Evolutionary conservation across 768 basidiomycete genomes (phyloP).

Genomic region (Leccinum rimulosum): DNA sequence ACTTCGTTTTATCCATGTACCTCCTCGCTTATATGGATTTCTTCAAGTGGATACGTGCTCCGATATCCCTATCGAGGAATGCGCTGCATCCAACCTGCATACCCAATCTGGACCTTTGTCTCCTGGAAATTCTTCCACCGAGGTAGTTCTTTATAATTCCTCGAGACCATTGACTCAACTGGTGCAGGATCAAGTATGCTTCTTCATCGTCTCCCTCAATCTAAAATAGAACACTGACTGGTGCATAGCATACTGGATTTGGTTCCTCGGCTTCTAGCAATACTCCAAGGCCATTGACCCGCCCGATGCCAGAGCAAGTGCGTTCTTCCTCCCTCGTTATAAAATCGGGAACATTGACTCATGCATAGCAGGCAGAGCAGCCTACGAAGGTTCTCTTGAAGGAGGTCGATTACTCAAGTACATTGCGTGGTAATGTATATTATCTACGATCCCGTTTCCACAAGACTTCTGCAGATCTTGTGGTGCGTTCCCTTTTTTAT

Average conservation of each 20-base stretch:
- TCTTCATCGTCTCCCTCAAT: neutral
- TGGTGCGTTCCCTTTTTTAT: neutral
- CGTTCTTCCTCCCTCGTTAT: neutral
- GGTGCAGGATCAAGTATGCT: neutral
- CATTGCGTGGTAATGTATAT: neutral
- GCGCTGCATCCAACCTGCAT: too few relatives aligned
- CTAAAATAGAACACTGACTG: neutral
- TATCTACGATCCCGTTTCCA: neutral
- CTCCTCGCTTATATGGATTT: neutral
- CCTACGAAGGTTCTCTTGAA: neutral
- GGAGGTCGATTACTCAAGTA: neutral
- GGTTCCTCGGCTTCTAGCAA: neutral
- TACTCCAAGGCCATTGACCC: neutral
- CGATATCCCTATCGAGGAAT: too few relatives aligned
- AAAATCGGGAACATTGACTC: neutral
- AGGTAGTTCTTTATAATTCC: too few relatives aligned
- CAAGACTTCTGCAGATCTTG: neutral
- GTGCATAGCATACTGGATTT: neutral
- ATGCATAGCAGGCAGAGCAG: neutral
- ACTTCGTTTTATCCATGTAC: neutral
- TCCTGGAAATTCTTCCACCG: too few relatives aligned
- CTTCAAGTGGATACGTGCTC: too few relatives aligned
- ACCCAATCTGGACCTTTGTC: too few relatives aligned
- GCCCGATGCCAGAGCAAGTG: neutral
- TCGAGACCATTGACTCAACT: too few relatives aligned